phyloP scores from a whole-genome alignment of 2,329 filamentous ascomycete genomes.

The Curvularia verruculosa region DNA sequence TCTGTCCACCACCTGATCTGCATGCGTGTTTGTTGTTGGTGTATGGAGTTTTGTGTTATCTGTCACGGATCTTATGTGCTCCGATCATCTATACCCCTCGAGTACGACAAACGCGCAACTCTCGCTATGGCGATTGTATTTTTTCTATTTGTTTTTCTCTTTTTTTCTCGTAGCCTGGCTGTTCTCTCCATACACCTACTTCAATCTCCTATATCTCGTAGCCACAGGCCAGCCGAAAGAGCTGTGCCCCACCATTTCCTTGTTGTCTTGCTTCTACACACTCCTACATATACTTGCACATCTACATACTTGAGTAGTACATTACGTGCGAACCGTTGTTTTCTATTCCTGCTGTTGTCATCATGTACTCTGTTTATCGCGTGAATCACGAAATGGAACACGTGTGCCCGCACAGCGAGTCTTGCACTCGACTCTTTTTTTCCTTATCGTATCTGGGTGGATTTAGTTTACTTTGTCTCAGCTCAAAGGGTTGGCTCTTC shows the following conservation, averaged over 20 bases:
- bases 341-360: neutral
- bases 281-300: slow-evolving; percentile 4
- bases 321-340: neutral
- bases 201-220: slow-evolving; percentile 1
- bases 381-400: neutral
- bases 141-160: neutral
- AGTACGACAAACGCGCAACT: slow-evolving; percentile 22
- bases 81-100: slow-evolving; percentile 27
- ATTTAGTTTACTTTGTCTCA: neutral
- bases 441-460: neutral
- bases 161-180: neutral
- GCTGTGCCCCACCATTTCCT: slow-evolving; percentile 7
- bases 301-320: slow-evolving; percentile 5
- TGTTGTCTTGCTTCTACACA: neutral
- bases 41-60: slow-evolving; percentile 21
- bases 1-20: slow-evolving; percentile 1
- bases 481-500: neutral
- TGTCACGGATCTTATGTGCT: slow-evolving; percentile 22
- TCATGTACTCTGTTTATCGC: neutral
- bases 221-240: slow-evolving; percentile 7
- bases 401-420: neutral
- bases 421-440: slow-evolving; percentile 1
- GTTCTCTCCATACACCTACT: neutral
- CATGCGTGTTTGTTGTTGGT: slow-evolving; percentile 15
- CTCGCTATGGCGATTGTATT: slow-evolving; percentile 12